phyloP scores from a whole-genome alignment of 2,329 filamentous ascomycete species.

The Pestalotiopsis sp. region DNA sequence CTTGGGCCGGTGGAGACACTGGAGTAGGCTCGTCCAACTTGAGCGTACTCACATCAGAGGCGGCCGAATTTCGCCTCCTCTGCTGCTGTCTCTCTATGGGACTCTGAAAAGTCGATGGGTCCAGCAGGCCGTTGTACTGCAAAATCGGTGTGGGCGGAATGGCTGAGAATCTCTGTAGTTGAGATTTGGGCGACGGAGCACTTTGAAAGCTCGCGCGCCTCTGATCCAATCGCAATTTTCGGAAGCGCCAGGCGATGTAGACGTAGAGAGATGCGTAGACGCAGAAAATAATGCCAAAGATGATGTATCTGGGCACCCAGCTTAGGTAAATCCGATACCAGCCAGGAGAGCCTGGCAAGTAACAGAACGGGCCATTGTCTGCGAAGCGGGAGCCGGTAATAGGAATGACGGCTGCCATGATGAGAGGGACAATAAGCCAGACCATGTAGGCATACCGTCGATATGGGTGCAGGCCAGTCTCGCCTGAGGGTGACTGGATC shows the following conservation, averaged over 20 bases:
- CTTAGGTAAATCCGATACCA: slow-evolving; percentile 71
- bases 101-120: slow-evolving; percentile 15
- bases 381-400: slow-evolving; percentile 28
- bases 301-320: slow-evolving; percentile 75
- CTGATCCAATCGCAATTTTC: slow-evolving; percentile 36
- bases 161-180: slow-evolving; percentile 15
- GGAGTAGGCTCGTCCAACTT: slow-evolving; percentile 20
- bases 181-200: slow-evolving; percentile 13
- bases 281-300: slow-evolving; percentile 63
- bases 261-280: slow-evolving; percentile 72
- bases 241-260: slow-evolving; percentile 57
- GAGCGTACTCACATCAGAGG: slow-evolving; percentile 29
- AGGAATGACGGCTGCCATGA: slow-evolving; percentile 49
- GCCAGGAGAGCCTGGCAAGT: slow-evolving; percentile 64
- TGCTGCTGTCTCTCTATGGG: slow-evolving; percentile 16
- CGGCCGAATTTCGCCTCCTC: slow-evolving; percentile 26
- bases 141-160: slow-evolving; percentile 26
- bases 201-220: slow-evolving; percentile 25
- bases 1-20: neutral
- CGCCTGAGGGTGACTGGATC: slow-evolving; percentile 46
- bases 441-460: slow-evolving; percentile 59
- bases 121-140: slow-evolving; percentile 24
- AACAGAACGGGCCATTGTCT: slow-evolving; percentile 53
- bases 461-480: slow-evolving; percentile 70
- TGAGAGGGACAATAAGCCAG: slow-evolving; percentile 59